A percentile compares a stretch with the other conserved stretches of the same genome.
These are phyloP conservation scores for Bertia moriformis DNA, from an alignment of 2,329 filamentous ascomycete species.

Conservation along the genomic window DNA sequence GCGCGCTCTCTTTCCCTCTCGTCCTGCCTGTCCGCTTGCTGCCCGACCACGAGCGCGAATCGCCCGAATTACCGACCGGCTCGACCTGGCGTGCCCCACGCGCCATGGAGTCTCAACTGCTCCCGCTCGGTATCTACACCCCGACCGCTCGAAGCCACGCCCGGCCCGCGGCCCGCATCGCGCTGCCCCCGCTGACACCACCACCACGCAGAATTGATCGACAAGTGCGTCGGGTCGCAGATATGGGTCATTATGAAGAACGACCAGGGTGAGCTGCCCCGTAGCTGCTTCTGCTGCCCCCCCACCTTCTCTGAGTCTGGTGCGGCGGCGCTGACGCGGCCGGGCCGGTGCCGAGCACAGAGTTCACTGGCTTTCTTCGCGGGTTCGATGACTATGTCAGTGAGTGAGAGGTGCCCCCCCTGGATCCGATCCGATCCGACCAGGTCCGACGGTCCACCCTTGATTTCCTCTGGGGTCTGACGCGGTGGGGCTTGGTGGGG, in stretches of 20 bases:
- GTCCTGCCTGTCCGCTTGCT: no score
- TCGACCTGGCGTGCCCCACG: background rate
- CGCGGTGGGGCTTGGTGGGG: no score
- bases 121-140: constrained; percentile 45
- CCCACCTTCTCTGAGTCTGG: background rate
- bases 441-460: no score
- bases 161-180: background rate
- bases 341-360: constrained; percentile 28
- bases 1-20: no score
- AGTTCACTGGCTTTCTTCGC: constrained; percentile 86
- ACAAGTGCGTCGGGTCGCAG: constrained; percentile 92
- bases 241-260: constrained; percentile 99
- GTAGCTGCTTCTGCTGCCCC: background rate
- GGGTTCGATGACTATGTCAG: constrained; percentile 99
- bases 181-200: constrained; percentile 9
- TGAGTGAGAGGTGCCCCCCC: no score
- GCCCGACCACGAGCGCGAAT: no score
- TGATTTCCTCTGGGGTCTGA: background rate
- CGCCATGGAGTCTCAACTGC: constrained; percentile 66
- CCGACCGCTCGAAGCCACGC: background rate
- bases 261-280: constrained; percentile 86
- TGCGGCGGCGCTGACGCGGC: background rate
- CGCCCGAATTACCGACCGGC: no score
- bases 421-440: no score
- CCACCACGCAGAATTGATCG: constrained; percentile 82